Percentiles rank a stretch among this genome's conserved stretches.
These are phyloP conservation scores for Halophytophthora batemanensis DNA, from an alignment of 352 stramenopile species.

Conservation along the genomic window DNA sequence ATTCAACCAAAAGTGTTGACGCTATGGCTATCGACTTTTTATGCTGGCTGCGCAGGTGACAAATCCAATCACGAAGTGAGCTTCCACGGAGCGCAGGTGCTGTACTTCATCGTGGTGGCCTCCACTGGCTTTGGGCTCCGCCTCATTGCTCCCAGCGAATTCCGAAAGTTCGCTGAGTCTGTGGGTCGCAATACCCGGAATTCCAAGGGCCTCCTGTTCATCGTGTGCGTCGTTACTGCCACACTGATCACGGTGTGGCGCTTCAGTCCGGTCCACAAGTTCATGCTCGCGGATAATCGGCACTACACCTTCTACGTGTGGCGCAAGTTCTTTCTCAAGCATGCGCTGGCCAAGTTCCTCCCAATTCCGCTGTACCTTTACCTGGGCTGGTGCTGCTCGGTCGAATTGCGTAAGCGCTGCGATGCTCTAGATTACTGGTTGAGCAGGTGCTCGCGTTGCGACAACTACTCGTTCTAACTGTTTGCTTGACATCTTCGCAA, in stretches of 20 bases:
- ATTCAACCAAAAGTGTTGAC: neutral
- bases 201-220: conserved; percentile 27
- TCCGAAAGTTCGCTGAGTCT: conserved; percentile 33
- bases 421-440: too few species aligned
- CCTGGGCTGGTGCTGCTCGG: conserved; percentile 58
- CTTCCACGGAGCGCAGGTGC: conserved; percentile 69
- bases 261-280: conserved; percentile 86
- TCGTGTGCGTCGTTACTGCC: conserved; percentile 14
- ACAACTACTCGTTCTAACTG: too few species aligned
- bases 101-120: conserved; percentile 75
- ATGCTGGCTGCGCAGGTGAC: conserved; percentile 48
- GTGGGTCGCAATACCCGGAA: conserved; percentile 36
- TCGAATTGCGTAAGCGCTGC: conserved; percentile 57
- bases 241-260: conserved; percentile 44
- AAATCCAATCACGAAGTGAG: conserved; percentile 80
- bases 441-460: too few species aligned
- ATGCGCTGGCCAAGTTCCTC: conserved; percentile 65
- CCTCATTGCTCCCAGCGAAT: conserved; percentile 31
- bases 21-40: neutral
- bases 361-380: conserved; percentile 59
- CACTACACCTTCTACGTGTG: conserved; percentile 94
- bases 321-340: conserved; percentile 82
- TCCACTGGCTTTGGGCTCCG: conserved; percentile 56
- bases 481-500: neutral
- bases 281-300: conserved; percentile 90